Base-by-base conservation (phyloP, 2,329 filamentous ascomycete species). In the Sarocladium oryzae region DNA sequence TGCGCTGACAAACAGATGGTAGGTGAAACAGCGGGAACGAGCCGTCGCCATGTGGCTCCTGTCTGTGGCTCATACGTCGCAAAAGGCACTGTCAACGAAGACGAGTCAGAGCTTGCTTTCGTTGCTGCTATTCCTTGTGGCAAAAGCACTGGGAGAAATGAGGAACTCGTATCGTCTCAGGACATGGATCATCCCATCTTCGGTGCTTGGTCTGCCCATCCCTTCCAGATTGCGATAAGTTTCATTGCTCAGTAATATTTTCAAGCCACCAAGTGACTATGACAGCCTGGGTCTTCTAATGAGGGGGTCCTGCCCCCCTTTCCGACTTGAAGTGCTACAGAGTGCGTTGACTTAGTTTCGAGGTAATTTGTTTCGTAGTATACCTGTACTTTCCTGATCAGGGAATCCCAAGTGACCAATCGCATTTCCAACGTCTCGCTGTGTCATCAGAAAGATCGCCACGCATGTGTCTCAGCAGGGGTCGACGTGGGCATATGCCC, bases 21-120 rank as follows among this genome's bases (percentile, higher is more conserved):
- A n/a, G n/a, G 23, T 43, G 40, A 43, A 43, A 43, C 40, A 43
- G 23, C 40, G 40, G 40, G 40, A 43, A 23, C 40, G 40, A 20
- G 40, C 40, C 40, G 40, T 43, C n/a, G 23, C 40, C 20, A n/a
- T 30, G 28, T 30, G 28, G 28, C 28, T 7, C 28, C 28, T 13
- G 28, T 30, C n/a, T n/a, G n/a, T n/a, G n/a, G n/a, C n/a, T n/a
- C n/a, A n/a, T n/a, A n/a, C n/a, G n/a, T n/a, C n/a, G n/a, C n/a
- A n/a, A n/a, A n/a, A n/a, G n/a, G n/a, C n/a, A n/a, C n/a, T n/a
- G n/a, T n/a, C n/a, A n/a, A n/a, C n/a, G n/a, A n/a, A n/a, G n/a
- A n/a, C n/a, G n/a, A n/a, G n/a, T 30, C 28, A 30, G 28, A 30
- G 28, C 28, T 30, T 30, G 28, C 7, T 30, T 30, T 30, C 7